phyloP scores from a whole-genome alignment of 2,329 filamentous ascomycete species.

The Aspergillus sp. region DNA sequence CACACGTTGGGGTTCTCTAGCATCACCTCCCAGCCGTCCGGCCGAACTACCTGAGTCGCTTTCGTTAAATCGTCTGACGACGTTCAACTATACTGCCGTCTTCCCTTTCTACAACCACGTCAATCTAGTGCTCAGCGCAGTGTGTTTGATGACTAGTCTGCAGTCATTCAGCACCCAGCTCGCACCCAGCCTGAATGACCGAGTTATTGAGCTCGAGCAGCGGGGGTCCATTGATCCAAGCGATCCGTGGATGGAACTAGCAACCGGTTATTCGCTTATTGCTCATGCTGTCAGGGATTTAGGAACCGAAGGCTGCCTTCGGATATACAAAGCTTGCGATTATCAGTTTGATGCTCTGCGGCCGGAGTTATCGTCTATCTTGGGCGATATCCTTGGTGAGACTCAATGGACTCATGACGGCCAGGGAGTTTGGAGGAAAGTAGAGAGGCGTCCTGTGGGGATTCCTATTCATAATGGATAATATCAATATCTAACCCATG shows the following conservation, averaged over 20 bases:
- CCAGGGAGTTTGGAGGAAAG: conserved; percentile 21
- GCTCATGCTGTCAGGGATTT: conserved; percentile 26
- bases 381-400: conserved; percentile 16
- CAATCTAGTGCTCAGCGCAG: conserved; percentile 35
- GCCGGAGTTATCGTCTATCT: conserved; percentile 17
- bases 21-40: conserved; percentile 13
- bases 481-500: background rate
- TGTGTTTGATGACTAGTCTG: conserved; percentile 44
- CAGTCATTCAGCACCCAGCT: conserved; percentile 49
- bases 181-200: conserved; percentile 32
- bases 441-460: background rate
- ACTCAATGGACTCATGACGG: conserved; percentile 25
- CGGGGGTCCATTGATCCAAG: conserved; percentile 33
- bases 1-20: conserved; percentile 35
- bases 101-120: conserved; percentile 61
- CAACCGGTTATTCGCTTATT: conserved; percentile 44
- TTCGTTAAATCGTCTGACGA: conserved; percentile 37
- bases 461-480: background rate
- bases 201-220: conserved; percentile 31
- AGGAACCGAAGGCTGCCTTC: conserved; percentile 11
- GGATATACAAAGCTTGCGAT: conserved; percentile 23
- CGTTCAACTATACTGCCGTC: conserved; percentile 54
- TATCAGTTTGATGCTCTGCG: conserved; percentile 24
- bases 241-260: conserved; percentile 48
- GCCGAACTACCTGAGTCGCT: conserved; percentile 28